Evolutionary conservation across 2,329 filamentous ascomycete species (phyloP).

Genomic region (Phaeomoniella chlamydospora): DNA sequence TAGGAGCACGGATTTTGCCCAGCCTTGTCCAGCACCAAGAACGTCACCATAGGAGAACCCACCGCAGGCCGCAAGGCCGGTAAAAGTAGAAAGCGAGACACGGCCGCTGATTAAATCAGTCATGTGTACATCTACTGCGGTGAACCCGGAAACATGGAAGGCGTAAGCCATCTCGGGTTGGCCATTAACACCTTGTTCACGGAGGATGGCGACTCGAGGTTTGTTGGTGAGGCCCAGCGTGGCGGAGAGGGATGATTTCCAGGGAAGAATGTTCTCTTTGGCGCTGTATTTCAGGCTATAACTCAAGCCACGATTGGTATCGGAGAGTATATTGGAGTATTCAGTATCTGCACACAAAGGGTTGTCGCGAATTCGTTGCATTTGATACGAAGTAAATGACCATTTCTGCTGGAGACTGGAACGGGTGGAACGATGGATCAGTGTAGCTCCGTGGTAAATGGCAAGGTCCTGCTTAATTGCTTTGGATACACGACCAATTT

Average conservation of each 20-base stretch:
- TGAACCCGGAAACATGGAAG: constrained; percentile 82
- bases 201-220: constrained; percentile 76
- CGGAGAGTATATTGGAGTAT: constrained; percentile 58
- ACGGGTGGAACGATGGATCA: constrained; percentile 56
- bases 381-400: constrained; percentile 75
- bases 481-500: constrained; percentile 62
- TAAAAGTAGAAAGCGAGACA: constrained; percentile 67
- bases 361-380: constrained; percentile 86
- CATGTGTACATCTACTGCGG: constrained; percentile 92
- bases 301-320: constrained; percentile 65
- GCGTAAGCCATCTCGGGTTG: constrained; percentile 97
- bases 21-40: constrained; percentile 87
- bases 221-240: constrained; percentile 46
- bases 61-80: constrained; percentile 84
- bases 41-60: constrained; percentile 93
- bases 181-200: constrained; percentile 92
- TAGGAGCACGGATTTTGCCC: constrained; percentile 85
- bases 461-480: constrained; percentile 59
- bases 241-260: constrained; percentile 31
- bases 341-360: constrained; percentile 75
- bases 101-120: constrained; percentile 61
- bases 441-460: constrained; percentile 55
- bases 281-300: constrained; percentile 75
- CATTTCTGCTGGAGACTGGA: constrained; percentile 71
- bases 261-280: constrained; percentile 58